These are phyloP conservation scores for Moniliophthora roreri DNA, from an alignment of 1,284 basidiomycete species.

Conservation along the genomic window DNA sequence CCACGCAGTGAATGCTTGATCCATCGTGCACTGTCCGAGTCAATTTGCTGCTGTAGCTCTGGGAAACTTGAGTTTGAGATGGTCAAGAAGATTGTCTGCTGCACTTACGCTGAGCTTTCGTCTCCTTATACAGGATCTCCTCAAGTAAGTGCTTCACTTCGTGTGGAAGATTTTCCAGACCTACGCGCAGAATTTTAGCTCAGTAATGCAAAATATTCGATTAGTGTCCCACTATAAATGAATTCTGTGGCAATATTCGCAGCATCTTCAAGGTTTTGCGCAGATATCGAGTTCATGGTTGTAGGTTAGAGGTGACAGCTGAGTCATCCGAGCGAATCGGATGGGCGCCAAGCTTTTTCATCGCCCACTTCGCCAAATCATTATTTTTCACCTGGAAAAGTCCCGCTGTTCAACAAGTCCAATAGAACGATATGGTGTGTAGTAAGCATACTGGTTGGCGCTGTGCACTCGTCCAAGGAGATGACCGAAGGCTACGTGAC, in stretches of 20 bases:
- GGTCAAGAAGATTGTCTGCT: not conserved
- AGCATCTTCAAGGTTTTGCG: conserved; percentile 37
- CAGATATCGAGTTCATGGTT: conserved; percentile 11
- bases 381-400: too few relatives aligned
- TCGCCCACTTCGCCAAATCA: too few relatives aligned
- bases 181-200: conserved; percentile 34
- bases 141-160: conserved; percentile 72
- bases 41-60: conserved; percentile 58
- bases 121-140: conserved; percentile 67
- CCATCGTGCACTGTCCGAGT: conserved; percentile 51
- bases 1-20: conserved; percentile 45
- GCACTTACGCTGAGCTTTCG: conserved; percentile 46
- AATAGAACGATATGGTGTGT: too few relatives aligned
- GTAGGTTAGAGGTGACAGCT: too few relatives aligned
- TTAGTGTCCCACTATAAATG: conserved; percentile 55
- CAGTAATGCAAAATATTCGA: not conserved
- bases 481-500: too few relatives aligned
- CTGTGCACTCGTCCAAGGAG: too few relatives aligned
- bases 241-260: conserved; percentile 69
- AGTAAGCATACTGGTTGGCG: too few relatives aligned
- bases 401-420: too few relatives aligned
- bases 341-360: too few relatives aligned
- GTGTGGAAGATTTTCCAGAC: conserved; percentile 73
- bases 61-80: not conserved
- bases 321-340: too few relatives aligned